Base-by-base conservation (phyloP, 495 filamentous ascomycete genomes). In the Aspergillus leporis region DNA sequence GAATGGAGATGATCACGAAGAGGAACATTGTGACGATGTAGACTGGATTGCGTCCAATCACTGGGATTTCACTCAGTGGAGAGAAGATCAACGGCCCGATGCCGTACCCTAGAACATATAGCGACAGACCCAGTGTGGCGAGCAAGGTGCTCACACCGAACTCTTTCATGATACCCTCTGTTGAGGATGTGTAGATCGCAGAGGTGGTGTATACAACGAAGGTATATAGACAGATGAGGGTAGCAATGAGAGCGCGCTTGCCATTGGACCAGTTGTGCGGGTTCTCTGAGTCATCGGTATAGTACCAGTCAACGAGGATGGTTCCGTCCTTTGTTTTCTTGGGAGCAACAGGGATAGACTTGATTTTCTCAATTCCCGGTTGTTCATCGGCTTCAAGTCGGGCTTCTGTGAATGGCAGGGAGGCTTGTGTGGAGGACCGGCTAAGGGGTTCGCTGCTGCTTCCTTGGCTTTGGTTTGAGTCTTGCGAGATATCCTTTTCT, bases 51-150 rank as follows among this genome's bases (percentile, higher is more conserved):
- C 80, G 70, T 23, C 80, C 78, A 25, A 80, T 68, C 18, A 59
- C 46, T 2, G 77, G 77, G 54, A 83, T 76, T 53, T 83, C 80
- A 41, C 59, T 69, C 1, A 83, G 51, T 0, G 80, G 80, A 1
- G 67, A 72, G 60, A 73, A 78, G 12, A 81, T 32, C 36, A 82
- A 34, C 10, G 77, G 75, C 4, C 77, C 75, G 16, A 75, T 55
- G 22, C 75, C 73, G 65, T 77, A 82, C 1, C 71, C 79, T 0
- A 82, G 65, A 4, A 82, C 76, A 59, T 79, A 81, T 32, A 81
- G 59, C 0, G 76, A 66, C 19, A 82, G 66, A 4, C 77, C 79
- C 2, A 82, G 70, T 10, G 75, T 66, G 14, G 74, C 75, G 1
- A 56, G 61, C 8, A 67, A 55, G 7, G 50, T 32, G 12, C 57